These are phyloP conservation scores for Sicyos baderoa DNA, from an alignment of 306 rosid species.

Conservation along the genomic window DNA sequence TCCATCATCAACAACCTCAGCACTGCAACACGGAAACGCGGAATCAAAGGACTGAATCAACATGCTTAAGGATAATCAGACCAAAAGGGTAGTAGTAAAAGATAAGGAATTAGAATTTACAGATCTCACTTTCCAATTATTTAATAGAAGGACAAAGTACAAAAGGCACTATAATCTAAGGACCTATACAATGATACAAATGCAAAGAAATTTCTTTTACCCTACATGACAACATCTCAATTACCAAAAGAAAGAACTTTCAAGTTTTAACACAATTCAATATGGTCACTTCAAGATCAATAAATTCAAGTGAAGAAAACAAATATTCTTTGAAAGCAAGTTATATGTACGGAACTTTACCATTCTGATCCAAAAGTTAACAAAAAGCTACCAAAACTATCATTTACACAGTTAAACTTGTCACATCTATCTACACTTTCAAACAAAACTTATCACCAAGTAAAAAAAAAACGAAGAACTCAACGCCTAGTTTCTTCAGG, in stretches of 20 bases:
- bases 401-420: neutral
- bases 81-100: neutral
- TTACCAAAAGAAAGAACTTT: neutral
- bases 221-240: neutral
- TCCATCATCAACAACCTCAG: constrained; percentile 50
- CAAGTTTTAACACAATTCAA: neutral
- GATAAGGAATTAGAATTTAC: neutral
- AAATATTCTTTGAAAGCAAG: neutral
- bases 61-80: too few relatives aligned
- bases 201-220: too few relatives aligned
- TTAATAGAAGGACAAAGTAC: neutral
- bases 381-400: neutral
- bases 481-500: too few relatives aligned
- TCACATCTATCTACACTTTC: neutral
- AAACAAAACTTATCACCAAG: neutral
- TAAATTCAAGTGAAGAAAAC: neutral
- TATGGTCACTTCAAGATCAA: neutral
- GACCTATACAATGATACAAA: too few relatives aligned
- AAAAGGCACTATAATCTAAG: neutral
- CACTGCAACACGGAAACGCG: constrained; percentile 48
- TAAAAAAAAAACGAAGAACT: too few relatives aligned
- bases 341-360: neutral
- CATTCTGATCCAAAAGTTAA: neutral
- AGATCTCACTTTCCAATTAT: neutral
- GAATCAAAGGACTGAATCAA: constrained; percentile 18